Evolutionary conservation across 805 yeast genomes (phyloP), one percentile per base, ranked within the genome.

Genomic region (Scheffersomyces ergatensis): DNA sequence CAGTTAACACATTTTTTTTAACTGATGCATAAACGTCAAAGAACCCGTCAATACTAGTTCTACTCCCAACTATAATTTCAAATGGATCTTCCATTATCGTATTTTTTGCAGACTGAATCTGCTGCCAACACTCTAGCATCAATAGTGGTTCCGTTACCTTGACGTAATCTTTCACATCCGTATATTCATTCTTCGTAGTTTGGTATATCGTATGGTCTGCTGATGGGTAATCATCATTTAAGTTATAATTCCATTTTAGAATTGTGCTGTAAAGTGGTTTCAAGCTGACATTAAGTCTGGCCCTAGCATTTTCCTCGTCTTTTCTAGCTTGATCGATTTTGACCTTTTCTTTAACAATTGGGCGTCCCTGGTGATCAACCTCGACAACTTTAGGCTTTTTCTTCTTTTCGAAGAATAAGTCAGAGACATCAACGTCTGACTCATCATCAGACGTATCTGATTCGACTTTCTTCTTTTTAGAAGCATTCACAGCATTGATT

Each of bases 81-180:
- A 90, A 83, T 0, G 95, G 89, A 4, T 52, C 62, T 40, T 70
- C 74, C 36, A 76, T 77, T 8, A 76, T 76, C 14, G 85, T 78
- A 37, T 78, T 79, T 46, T 85, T 81, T 0, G 93, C 80, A 4
- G 87, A 74, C 48, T 81, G 83, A 20, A 93, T 77, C 0, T 88
- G 85, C 54, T 90, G 96, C 97, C 98, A 95, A 47, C 96, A 86
- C 63, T 93, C 99, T 31, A 92, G 63, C 57, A 90, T 64, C 33
- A 93, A 65, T 33, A 93, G 69, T 0, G 99, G 99, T 49, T 83
- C 86, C 60, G 88, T 84, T 1, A 77, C 72, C 26, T 70, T 67
- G 36, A 76, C 77, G 54, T 95, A 93, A 2, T 85, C 89, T n/a
- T 65, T 67, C 4, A 81, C 80, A 37, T 76, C 65, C 0, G 53